Evolutionary conservation across 768 basidiomycete genomes (phyloP), one percentile per base, ranked within the genome.

Genomic region (Amanita thiersii): DNA sequence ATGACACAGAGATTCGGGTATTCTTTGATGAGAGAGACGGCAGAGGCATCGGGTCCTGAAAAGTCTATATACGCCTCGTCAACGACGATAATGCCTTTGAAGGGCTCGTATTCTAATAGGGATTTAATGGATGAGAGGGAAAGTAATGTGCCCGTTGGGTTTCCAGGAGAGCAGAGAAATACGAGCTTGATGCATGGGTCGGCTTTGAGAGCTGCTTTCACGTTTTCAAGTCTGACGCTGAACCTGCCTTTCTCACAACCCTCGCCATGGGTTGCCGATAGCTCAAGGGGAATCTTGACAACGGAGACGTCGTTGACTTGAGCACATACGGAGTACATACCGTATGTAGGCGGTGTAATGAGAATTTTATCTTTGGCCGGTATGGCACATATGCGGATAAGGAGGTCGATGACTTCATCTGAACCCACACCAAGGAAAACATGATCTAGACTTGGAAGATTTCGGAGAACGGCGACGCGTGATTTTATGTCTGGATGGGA

Each of bases 21-120:
- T 36, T 87, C 76, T 44, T 77, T 69, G 39, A 96, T 69, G 18
- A 98, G 66, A 3, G 72, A 65, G 10, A 72, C 78, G 0, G 89
- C 86, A 31, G 81, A 85, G 20, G 70, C 61, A 12, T 66, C 69
- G 6, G 68, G 57, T 0, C 70, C 71, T 0, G 86, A 77, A 53
- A 98, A 99, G 59, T 99, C 96, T 56, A 98, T 86, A 62, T 99
- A 98, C 0, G 96, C 96, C 59, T 99, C 96, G 55, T 99, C 96
- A 4, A 98, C 81, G 20, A 94, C 73, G 28, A 97, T 81, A 47
- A 99, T 79, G 5, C 96, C 96, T 50, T 81, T 88, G 74, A 87
- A 98, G 0, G 69, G 67, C 6, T 79, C 71, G 59, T 86, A 86
- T 21, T 91, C 81, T 18, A 94, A 66, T 11, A 98, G 60, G 7